These are phyloP conservation scores for Fusarium setosum DNA, from an alignment of 2,329 filamentous ascomycete genomes.

Conservation along the genomic window DNA sequence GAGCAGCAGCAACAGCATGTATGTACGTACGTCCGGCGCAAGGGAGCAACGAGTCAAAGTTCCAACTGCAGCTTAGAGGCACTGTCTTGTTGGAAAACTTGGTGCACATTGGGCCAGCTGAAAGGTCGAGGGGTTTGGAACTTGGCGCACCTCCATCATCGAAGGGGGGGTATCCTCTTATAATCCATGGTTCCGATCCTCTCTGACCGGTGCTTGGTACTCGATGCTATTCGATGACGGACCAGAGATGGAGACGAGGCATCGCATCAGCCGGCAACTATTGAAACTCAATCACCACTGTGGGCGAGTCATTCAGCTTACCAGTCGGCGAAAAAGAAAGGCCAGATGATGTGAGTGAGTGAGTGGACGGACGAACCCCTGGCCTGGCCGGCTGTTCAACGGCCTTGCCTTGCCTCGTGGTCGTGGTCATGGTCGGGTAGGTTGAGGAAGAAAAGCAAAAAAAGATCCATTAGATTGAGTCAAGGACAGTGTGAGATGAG, in stretches of 20 bases:
- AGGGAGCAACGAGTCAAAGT: slow-evolving; percentile 4
- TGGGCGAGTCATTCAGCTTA: slow-evolving; percentile 27
- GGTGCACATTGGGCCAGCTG: slow-evolving; percentile 35
- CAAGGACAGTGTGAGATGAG: neutral
- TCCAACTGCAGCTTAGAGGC: slow-evolving; percentile 34
- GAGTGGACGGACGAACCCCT: neutral
- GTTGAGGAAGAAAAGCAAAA: slow-evolving; percentile 8
- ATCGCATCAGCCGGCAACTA: neutral
- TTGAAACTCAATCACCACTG: neutral
- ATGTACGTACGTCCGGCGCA: too few species aligned
- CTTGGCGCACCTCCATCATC: slow-evolving; percentile 15
- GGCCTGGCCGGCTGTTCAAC: slow-evolving; percentile 12
- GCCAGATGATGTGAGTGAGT: neutral
- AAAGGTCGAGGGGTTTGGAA: slow-evolving; percentile 37
- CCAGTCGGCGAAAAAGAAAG: neutral
- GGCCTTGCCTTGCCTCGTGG: slow-evolving; percentile 15
- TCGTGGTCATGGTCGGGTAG: neutral
- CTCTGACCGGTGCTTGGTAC: too few species aligned
- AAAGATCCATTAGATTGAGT: slow-evolving; percentile 13
- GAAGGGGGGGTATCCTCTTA: neutral
- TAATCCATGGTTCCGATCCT: slow-evolving; percentile 18
- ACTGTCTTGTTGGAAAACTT: slow-evolving; percentile 6
- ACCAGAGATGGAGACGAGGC: slow-evolving; percentile 3
- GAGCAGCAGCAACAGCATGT: neutral
- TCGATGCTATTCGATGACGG: neutral